Percentiles rank a stretch among this genome's conserved stretches.
Conservation (phyloP, 116 monocot genomes). For the Phalaenopsis hybrid region DNA sequence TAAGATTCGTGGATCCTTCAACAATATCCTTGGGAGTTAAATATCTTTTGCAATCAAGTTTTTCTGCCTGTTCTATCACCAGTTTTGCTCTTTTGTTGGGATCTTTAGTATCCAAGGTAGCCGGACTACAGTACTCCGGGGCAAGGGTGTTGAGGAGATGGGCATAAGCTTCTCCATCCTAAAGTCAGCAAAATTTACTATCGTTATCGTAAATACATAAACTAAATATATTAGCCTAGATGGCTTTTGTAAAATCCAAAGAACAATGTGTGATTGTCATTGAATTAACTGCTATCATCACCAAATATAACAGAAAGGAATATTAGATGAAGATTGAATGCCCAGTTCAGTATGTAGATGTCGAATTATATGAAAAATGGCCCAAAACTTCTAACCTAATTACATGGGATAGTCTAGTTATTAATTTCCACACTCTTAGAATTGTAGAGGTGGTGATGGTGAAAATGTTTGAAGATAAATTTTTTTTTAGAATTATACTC, state of each 20-base stretch:
- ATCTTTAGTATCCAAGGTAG: conserved; percentile 67
- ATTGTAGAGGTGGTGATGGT: not conserved
- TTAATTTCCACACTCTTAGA: not conserved
- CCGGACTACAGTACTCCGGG: conserved; percentile 58
- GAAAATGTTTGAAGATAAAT: not conserved
- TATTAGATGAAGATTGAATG: not conserved
- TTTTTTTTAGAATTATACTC: not conserved
- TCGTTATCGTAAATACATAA: not conserved
- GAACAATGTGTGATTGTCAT: not conserved
- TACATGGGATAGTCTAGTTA: not conserved
- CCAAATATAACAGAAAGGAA: not conserved
- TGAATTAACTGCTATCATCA: not conserved
- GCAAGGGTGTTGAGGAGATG: conserved; percentile 94
- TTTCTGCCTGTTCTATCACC: conserved; percentile 91
- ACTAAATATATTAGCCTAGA: not conserved
- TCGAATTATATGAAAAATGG: not conserved
- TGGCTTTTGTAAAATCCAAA: not conserved
- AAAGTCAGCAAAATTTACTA: conserved; percentile 6
- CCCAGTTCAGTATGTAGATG: not conserved
- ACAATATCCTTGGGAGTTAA: conserved; percentile 88
- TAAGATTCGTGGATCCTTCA: conserved; percentile 94
- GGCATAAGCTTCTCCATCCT: conserved; percentile 99
- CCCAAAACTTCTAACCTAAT: not conserved
- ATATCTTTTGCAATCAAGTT: conserved; percentile 90
- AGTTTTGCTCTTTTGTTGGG: conserved; percentile 82